Evolutionary conservation across 2,329 filamentous ascomycete species (phyloP).

Genomic region (Stachybotrys chartarum): DNA sequence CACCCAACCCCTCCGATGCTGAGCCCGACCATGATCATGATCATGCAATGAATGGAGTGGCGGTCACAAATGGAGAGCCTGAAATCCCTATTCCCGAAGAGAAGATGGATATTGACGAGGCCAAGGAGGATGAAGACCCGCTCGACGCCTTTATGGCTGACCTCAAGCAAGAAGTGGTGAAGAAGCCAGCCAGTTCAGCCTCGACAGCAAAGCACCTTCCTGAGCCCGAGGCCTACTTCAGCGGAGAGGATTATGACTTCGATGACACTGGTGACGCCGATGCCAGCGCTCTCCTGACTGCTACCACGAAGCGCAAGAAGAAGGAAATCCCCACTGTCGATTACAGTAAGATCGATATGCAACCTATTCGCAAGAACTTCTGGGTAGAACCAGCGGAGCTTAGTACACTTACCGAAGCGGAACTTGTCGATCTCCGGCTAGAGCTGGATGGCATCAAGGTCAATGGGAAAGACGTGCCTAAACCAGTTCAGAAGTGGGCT

Average conservation of each 20-base stretch:
- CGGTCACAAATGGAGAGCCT: conserved; percentile 5
- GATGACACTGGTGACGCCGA: conserved; percentile 40
- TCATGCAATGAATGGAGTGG: conserved; percentile 14
- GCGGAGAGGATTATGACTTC: conserved; percentile 67
- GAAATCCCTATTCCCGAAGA: conserved; percentile 21
- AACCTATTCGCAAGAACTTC: conserved; percentile 87
- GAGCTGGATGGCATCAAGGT: conserved; percentile 96
- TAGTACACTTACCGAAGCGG: conserved; percentile 73
- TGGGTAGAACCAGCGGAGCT: conserved; percentile 87
- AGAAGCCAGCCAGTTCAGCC: conserved; percentile 20
- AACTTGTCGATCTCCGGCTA: conserved; percentile 71
- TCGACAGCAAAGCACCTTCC: conserved; percentile 45
- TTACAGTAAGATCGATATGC: conserved; percentile 78
- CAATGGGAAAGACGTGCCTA: conserved; percentile 78
- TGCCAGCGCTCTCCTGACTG: conserved; percentile 41
- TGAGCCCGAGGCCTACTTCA: conserved; percentile 80
- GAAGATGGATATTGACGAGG: conserved; percentile 50
- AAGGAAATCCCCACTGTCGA: conserved; percentile 88
- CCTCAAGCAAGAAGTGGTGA: conserved; percentile 48
- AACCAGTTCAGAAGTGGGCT: conserved; percentile 93
- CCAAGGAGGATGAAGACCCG: conserved; percentile 72
- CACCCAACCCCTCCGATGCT: conserved; percentile 18
- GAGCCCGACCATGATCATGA: conserved; percentile 10
- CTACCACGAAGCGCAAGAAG: conserved; percentile 70
- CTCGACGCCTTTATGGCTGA: conserved; percentile 95